Evolutionary conservation across 192 early-diverging fungal species (phyloP).

Genomic region (Chytriomyces hyalinus): DNA sequence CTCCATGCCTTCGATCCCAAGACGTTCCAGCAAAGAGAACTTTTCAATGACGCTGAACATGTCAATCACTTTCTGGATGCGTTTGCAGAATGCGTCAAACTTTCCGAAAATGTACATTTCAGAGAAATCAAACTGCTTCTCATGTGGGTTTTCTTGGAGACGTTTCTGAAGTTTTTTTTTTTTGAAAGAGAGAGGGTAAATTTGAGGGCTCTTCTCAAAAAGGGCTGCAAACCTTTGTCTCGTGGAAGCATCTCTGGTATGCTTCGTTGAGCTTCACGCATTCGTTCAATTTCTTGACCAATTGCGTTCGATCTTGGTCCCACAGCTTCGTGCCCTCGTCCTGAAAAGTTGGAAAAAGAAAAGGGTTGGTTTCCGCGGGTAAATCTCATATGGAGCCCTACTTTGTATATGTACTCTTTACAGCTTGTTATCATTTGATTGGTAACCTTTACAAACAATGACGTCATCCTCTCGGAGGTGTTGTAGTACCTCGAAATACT

Average conservation of each 20-base stretch:
- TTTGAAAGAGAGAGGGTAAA: background rate
- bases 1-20: slow-evolving; percentile 72
- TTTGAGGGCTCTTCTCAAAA: slow-evolving; percentile 20
- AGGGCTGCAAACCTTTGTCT: slow-evolving; percentile 54
- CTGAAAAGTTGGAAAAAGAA: slow-evolving; percentile 14
- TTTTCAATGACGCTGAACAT: slow-evolving; percentile 74
- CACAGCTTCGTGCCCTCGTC: slow-evolving; percentile 68
- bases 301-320: slow-evolving; percentile 61
- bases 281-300: slow-evolving; percentile 62
- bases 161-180: slow-evolving; percentile 22
- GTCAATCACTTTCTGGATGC: slow-evolving; percentile 71
- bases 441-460: slow-evolving; percentile 70
- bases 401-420: slow-evolving; percentile 71
- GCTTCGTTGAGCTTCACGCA: slow-evolving; percentile 68
- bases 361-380: background rate
- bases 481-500: slow-evolving; percentile 73
- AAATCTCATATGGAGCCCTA: background rate
- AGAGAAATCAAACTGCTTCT: slow-evolving; percentile 72
- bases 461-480: slow-evolving; percentile 72
- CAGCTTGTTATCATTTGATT: slow-evolving; percentile 75
- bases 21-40: slow-evolving; percentile 60
- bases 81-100: slow-evolving; percentile 74
- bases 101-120: slow-evolving; percentile 78
- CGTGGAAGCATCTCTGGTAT: slow-evolving; percentile 68
- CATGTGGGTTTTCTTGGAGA: slow-evolving; percentile 63